Conservation (phyloP, 306 rosid genomes). For the Cyclanthera cordifolia region DNA sequence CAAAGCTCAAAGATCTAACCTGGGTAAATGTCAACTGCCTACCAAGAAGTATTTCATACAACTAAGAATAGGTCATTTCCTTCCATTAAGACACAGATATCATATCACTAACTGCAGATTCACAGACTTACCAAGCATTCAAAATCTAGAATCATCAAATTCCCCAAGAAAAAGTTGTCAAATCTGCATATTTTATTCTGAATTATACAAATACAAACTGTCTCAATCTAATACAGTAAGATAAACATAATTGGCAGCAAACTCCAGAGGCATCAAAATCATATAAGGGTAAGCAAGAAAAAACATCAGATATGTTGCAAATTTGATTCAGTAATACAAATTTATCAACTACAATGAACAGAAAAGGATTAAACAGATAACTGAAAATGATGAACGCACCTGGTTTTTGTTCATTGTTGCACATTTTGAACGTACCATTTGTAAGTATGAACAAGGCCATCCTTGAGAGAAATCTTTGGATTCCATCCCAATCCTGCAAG, state of each 20-base stretch:
- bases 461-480: constrained; percentile 74
- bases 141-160: not conserved
- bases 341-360: constrained; percentile 3
- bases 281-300: not conserved
- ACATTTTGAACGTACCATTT: constrained; percentile 79
- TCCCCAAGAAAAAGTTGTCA: not conserved
- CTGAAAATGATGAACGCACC: constrained; percentile 7
- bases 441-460: constrained; percentile 81
- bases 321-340: constrained; percentile 1
- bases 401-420: constrained; percentile 32
- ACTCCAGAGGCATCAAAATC: not conserved
- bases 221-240: not conserved
- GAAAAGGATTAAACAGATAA: constrained; percentile 3
- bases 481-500: constrained; percentile 72
- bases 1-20: too few relatives aligned
- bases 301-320: constrained; percentile 7
- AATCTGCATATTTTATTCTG: not conserved
- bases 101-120: not conserved
- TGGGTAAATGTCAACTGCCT: too few relatives aligned
- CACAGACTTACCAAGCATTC: not conserved
- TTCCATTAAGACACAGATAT: not conserved
- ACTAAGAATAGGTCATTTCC: not conserved
- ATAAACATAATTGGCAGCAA: not conserved
- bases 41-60: too few relatives aligned
- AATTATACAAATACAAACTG: not conserved